Percentiles rank a stretch among this genome's conserved stretches.
These are phyloP conservation scores for Phialophora chinensis DNA, from an alignment of 2,329 filamentous ascomycete genomes.

Conservation along the genomic window DNA sequence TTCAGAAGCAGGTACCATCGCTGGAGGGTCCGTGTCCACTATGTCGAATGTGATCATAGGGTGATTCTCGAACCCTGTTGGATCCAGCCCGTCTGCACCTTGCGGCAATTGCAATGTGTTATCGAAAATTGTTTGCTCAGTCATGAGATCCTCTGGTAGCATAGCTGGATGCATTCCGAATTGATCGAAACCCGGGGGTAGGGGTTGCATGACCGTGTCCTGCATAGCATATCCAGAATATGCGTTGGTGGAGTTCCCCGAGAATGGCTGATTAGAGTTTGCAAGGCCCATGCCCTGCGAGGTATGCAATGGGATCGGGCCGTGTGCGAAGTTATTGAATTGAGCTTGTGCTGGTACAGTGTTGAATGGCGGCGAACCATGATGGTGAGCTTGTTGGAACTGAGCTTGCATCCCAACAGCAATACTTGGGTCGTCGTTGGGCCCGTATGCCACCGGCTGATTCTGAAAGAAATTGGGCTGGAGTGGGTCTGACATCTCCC, in stretches of 20 bases:
- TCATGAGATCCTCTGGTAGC: constrained; percentile 21
- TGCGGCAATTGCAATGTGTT: constrained; percentile 9
- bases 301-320: constrained; percentile 8
- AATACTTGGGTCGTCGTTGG: constrained; percentile 7
- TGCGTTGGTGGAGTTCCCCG: constrained; percentile 12
- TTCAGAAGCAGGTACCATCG: constrained; percentile 5
- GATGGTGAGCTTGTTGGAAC: constrained; percentile 11
- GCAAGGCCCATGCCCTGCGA: constrained; percentile 1
- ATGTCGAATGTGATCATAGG: constrained; percentile 27
- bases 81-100: constrained; percentile 7
- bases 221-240: constrained; percentile 17
- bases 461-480: constrained; percentile 24
- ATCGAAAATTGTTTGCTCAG: constrained; percentile 20
- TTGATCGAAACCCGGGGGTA: constrained; percentile 18
- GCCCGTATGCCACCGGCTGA: constrained; percentile 11
- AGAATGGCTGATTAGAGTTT: constrained; percentile 15
- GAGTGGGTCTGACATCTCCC: constrained; percentile 15
- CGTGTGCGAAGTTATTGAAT: constrained; percentile 17
- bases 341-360: constrained; percentile 7
- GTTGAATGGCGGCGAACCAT: constrained; percentile 19
- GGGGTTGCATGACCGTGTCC: constrained; percentile 12
- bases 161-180: constrained; percentile 16
- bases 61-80: constrained; percentile 14
- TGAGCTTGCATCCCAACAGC: constrained; percentile 19
- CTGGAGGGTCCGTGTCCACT: constrained; percentile 24